Percentiles rank a stretch among this genome's conserved stretches.
Conservation (phyloP, 495 filamentous ascomycete genomes). For the Staphylotrichum longicolle region DNA sequence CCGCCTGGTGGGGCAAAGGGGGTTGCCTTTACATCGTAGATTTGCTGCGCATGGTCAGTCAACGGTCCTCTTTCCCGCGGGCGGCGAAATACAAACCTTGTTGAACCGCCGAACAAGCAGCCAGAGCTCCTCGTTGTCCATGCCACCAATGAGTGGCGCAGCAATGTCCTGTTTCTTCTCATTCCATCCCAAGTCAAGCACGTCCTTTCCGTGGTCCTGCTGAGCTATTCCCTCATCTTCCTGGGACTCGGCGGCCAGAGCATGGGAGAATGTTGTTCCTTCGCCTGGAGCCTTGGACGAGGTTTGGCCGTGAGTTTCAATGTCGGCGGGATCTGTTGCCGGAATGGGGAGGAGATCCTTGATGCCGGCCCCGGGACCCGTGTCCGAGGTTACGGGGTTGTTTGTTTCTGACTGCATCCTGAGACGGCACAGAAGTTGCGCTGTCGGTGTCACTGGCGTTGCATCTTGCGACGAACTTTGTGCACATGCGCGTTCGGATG, state of each 20-base stretch:
- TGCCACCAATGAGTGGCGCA: slow-evolving; percentile 63
- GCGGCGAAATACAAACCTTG: slow-evolving; percentile 53
- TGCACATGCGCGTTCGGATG: background rate
- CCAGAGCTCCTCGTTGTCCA: slow-evolving; percentile 86
- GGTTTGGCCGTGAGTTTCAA: slow-evolving; percentile 23
- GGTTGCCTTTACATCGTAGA: slow-evolving; percentile 79
- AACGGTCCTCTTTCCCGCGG: background rate
- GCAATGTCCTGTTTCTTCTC: slow-evolving; percentile 57
- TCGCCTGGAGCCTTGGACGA: slow-evolving; percentile 22
- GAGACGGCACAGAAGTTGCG: no score
- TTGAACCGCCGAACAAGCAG: slow-evolving; percentile 77
- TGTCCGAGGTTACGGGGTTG: background rate
- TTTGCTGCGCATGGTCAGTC: slow-evolving; percentile 57
- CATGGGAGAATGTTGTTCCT: slow-evolving; percentile 40
- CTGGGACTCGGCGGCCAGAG: slow-evolving; percentile 35
- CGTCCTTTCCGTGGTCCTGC: slow-evolving; percentile 41
- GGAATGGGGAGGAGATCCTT: slow-evolving; percentile 40
- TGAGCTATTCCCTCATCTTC: slow-evolving; percentile 39
- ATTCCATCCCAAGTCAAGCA: slow-evolving; percentile 74
- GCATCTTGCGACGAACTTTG: background rate
- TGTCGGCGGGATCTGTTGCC: slow-evolving; percentile 27
- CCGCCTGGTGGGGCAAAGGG: slow-evolving; percentile 48
- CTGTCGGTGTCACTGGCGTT: no score
- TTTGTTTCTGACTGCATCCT: background rate
- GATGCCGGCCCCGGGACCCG: slow-evolving; percentile 28